Percentiles rank a stretch among this genome's conserved stretches.
Evolutionary conservation across 2,329 filamentous ascomycete genomes (phyloP).

Genomic region (Ambrosiella cleistominuta): DNA sequence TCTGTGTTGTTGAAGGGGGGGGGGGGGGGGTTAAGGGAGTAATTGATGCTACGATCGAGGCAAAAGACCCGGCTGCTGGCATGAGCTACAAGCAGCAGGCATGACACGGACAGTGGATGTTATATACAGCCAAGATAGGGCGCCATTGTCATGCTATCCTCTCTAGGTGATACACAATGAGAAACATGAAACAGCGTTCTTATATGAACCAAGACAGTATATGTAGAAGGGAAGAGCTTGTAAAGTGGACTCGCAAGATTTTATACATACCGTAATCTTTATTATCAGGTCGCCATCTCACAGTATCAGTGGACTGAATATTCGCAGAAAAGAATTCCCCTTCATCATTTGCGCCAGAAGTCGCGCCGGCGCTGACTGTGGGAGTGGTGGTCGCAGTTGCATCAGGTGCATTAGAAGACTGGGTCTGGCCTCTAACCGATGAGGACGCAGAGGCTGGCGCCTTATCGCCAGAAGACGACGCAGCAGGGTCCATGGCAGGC

Average conservation of each 20-base stretch:
- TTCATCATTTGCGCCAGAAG: conserved; percentile 15
- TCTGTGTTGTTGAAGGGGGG: no score
- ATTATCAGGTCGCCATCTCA: conserved; percentile 38
- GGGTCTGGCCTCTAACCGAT: background rate
- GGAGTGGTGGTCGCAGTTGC: background rate
- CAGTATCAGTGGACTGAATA: conserved; percentile 41
- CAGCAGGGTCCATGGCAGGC: background rate
- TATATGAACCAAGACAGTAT: no score
- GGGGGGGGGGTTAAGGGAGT: no score
- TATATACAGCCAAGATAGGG: no score
- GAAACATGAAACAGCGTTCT: no score
- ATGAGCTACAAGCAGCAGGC: no score
- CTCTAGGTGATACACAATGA: no score
- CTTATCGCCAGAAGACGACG: background rate
- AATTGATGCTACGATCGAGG: no score
- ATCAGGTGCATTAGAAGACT: background rate
- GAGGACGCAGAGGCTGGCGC: background rate
- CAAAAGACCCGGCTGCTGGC: no score
- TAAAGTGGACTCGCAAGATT: conserved; percentile 7
- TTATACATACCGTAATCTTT: conserved; percentile 32
- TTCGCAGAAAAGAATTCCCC: conserved; percentile 32
- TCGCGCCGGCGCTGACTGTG: background rate
- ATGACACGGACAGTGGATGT: no score
- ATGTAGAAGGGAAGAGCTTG: conserved; percentile 6
- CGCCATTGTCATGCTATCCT: no score